Conservation (phyloP, 345 rosid species). For the Gossypium raimondii region DNA sequence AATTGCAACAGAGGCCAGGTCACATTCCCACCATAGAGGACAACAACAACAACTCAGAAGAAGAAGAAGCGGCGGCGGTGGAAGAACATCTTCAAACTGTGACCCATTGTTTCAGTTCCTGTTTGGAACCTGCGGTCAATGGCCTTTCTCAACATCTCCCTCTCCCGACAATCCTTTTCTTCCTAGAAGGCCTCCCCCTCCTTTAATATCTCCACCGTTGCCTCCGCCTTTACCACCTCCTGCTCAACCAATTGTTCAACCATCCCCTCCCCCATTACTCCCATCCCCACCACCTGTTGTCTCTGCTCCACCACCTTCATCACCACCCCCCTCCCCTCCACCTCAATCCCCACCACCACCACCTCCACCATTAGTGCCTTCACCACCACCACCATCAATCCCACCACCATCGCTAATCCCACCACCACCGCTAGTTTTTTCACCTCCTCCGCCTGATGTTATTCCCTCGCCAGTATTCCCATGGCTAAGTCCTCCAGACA, state of each 20-base stretch:
- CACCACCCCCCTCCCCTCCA: background rate
- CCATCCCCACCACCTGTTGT: constrained; percentile 16
- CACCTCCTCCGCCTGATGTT: constrained; percentile 31
- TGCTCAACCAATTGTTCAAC: constrained; percentile 23
- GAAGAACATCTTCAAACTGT: constrained; percentile 23
- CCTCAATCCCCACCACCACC: background rate
- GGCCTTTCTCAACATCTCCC: constrained; percentile 52
- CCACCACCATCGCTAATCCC: too few relatives aligned
- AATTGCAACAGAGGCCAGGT: constrained; percentile 1
- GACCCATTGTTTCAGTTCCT: constrained; percentile 47
- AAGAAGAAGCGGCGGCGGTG: constrained; percentile 9
- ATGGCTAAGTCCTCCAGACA: constrained; percentile 22
- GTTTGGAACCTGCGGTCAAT: constrained; percentile 48
- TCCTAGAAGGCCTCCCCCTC: constrained; percentile 26
- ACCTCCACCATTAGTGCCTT: constrained; percentile 2
- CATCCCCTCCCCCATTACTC: background rate
- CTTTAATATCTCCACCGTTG: constrained; percentile 14
- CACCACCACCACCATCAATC: constrained; percentile 20
- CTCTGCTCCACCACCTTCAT: constrained; percentile 18
- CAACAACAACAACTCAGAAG: background rate
- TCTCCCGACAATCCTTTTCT: constrained; percentile 54
- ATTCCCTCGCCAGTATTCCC: constrained; percentile 13
- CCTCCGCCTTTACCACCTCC: constrained; percentile 22
- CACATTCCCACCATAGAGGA: constrained; percentile 1
- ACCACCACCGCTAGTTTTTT: constrained; percentile 23